Base-by-base conservation (phyloP, 2,329 filamentous ascomycete genomes). In the Nannizziopsis barbatae region DNA sequence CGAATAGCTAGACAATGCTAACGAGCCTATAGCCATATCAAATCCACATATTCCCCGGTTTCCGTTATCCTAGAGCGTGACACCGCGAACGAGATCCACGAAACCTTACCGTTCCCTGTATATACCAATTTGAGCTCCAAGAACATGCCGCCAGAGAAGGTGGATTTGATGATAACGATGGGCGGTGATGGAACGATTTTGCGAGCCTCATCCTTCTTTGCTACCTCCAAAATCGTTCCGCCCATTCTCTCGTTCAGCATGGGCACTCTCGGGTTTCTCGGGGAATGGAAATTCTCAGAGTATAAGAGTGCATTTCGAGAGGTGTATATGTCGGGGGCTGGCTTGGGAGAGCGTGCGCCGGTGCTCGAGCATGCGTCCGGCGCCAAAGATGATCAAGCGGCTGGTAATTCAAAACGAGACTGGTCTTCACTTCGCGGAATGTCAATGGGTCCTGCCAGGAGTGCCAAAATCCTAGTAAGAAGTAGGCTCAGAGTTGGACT, bases 161-260 rank as follows among this genome's bases (percentile, higher is more conserved):
- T 93, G 51, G 92, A 98, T 60, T 73, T 95, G 50, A 83, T 90
- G 17, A 81, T 86, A 38, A 96, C 92, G 0, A 79, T 98, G 43
- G 92, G 92, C 46, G 92, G 92, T 37, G 92, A 98, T 64, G 88
- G 88, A 52, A 95, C 88, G 2, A 90, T 95, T 47, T 68, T 95
- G 41, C 84, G 86, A 51, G 88, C 88, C 0, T 84, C 86, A 1
- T 89, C 84, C 47, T 75, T 95, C 4, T 96, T 93, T 68, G 87
- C 87, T 51, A 83, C 86, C 33, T 81, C 85, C 39, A 74, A 77
- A 1, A 80, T 80, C 38, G 90, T 98, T 0, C 92, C 92, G 0
- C 92, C 92, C 0, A 84, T 98, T 31, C 72, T 98, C 6, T 88
- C 86, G 1, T 98, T 98, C 62, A 94, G 88, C 62, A 95, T 98